Percentiles rank a stretch among this genome's conserved stretches.
Conservation (phyloP, 345 rosid species). For the Toxicodendron radicans region DNA sequence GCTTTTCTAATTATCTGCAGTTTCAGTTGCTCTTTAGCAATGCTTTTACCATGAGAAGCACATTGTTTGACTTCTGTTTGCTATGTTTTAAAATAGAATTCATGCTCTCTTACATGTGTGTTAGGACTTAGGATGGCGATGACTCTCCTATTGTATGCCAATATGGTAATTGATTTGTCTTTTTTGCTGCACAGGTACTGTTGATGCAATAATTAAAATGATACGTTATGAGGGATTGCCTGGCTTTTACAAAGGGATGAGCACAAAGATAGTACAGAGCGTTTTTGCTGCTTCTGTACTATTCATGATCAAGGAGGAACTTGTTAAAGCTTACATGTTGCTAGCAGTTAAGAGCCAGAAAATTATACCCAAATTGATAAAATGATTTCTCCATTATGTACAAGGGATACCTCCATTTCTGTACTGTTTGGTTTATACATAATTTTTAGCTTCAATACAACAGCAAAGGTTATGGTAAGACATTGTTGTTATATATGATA, state of each 20-base stretch:
- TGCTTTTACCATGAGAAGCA: neutral
- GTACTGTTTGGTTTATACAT: neutral
- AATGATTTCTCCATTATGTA: constrained; percentile 16
- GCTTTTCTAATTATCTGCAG: neutral
- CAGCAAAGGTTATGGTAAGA: neutral
- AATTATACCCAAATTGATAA: constrained; percentile 23
- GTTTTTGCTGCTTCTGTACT: constrained; percentile 78
- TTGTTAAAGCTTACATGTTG: constrained; percentile 49
- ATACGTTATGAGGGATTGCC: constrained; percentile 57
- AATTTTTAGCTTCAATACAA: constrained; percentile 6
- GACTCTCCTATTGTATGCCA: neutral
- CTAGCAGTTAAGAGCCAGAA: constrained; percentile 43
- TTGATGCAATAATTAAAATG: constrained; percentile 70
- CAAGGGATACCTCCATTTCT: neutral
- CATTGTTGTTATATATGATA: neutral
- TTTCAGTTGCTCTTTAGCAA: neutral
- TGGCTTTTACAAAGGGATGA: constrained; percentile 72
- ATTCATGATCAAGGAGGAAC: constrained; percentile 75
- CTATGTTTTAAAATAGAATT: neutral
- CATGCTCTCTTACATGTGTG: neutral
- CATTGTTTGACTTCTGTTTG: constrained; percentile 12
- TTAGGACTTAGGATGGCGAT: neutral
- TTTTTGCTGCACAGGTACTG: constrained; percentile 40
- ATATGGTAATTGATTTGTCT: constrained; percentile 8
- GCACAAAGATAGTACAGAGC: constrained; percentile 75